Percentiles rank a stretch among this genome's conserved stretches.
These are phyloP conservation scores for Mucor plumbeus DNA, from an alignment of 371 early-diverging fungal species.

Conservation along the genomic window DNA sequence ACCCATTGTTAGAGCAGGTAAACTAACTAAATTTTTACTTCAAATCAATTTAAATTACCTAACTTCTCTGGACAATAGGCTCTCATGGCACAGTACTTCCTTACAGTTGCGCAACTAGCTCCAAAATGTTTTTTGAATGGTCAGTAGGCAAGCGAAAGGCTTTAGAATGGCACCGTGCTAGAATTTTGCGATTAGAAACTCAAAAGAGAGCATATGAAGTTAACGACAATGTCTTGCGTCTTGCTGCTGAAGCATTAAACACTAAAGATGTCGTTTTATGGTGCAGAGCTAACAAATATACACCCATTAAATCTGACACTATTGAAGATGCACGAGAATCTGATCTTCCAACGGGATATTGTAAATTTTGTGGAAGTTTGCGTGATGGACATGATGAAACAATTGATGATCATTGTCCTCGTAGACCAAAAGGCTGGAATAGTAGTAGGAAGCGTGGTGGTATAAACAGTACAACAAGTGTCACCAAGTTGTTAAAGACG, in stretches of 20 bases:
- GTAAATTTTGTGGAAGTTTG: conserved; percentile 49
- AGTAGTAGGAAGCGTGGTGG: conserved; percentile 34
- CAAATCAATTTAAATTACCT: neutral
- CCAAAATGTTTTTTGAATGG: conserved; percentile 38
- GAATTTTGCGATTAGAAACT: conserved; percentile 37
- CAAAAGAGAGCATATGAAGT: conserved; percentile 40
- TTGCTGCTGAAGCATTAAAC: conserved; percentile 36
- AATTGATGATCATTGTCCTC: conserved; percentile 35
- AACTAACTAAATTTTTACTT: neutral
- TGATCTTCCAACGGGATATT: conserved; percentile 28
- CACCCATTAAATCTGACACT: conserved; percentile 33
- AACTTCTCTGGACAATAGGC: conserved; percentile 2
- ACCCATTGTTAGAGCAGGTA: conserved; percentile 44
- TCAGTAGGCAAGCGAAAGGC: conserved; percentile 48
- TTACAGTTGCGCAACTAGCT: conserved; percentile 41
- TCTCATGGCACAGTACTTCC: conserved; percentile 30
- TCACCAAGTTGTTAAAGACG: conserved; percentile 25
- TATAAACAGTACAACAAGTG: conserved; percentile 37
- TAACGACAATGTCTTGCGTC: conserved; percentile 38
- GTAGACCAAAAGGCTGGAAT: conserved; percentile 42
- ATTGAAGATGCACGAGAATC: conserved; percentile 17
- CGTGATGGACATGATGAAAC: conserved; percentile 33
- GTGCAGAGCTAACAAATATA: conserved; percentile 43
- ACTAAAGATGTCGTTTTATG: conserved; percentile 50
- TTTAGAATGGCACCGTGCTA: conserved; percentile 54